A percentile compares a stretch with the other conserved stretches of the same genome.
Conservation (phyloP, 805 yeast species). For the Cyberlindnera xylosilytica region DNA sequence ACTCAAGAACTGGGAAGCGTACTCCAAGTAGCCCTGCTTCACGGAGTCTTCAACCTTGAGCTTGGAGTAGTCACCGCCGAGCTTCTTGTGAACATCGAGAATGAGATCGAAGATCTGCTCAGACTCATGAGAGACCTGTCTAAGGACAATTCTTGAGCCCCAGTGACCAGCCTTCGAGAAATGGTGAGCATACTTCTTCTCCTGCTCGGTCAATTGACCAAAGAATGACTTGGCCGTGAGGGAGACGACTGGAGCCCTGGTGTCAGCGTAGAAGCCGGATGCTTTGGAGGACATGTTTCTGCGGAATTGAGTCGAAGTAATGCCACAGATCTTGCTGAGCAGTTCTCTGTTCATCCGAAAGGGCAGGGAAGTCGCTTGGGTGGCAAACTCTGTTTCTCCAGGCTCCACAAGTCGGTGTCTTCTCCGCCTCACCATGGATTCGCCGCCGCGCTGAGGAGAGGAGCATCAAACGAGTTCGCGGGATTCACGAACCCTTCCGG, state of each 20-base stretch:
- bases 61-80: conserved; percentile 45
- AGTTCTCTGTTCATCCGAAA: background rate
- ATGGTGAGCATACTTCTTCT: conserved; percentile 77
- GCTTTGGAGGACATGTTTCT: conserved; percentile 13
- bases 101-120: conserved; percentile 73
- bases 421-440: background rate
- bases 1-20: conserved; percentile 69
- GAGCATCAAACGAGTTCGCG: background rate
- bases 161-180: conserved; percentile 80
- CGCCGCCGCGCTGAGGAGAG: background rate
- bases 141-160: conserved; percentile 75
- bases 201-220: conserved; percentile 54
- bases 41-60: conserved; percentile 36
- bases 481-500: background rate
- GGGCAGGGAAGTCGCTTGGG: background rate
- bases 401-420: no score
- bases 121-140: conserved; percentile 82
- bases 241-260: conserved; percentile 66
- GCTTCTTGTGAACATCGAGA: conserved; percentile 49
- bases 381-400: no score
- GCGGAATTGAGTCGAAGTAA: background rate
- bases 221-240: conserved; percentile 69
- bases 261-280: conserved; percentile 44
- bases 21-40: conserved; percentile 56
- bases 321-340: background rate